A percentile compares a stretch with the other conserved stretches of the same genome.
These are phyloP conservation scores for Linum usitatissimum DNA, from an alignment of 345 rosid species.

Conservation along the genomic window DNA sequence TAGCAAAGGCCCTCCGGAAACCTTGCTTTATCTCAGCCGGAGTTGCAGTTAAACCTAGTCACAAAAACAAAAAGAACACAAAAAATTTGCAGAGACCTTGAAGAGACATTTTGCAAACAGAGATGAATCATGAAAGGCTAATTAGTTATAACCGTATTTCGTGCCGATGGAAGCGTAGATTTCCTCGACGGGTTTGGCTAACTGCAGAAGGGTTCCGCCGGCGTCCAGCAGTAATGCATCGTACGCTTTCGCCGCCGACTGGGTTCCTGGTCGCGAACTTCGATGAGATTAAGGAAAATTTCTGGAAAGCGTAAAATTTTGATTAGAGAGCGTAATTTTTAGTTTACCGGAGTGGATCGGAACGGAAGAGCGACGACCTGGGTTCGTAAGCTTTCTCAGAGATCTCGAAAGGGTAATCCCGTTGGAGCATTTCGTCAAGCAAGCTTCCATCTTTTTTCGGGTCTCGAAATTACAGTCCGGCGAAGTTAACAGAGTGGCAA, in stretches of 20 bases:
- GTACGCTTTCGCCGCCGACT: constrained; percentile 38
- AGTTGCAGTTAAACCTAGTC: constrained; percentile 45
- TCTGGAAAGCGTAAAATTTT: constrained; percentile 10
- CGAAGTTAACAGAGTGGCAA: too few relatives aligned
- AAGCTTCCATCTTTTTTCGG: constrained; percentile 43
- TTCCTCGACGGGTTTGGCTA: constrained; percentile 64
- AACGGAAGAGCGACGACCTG: constrained; percentile 26
- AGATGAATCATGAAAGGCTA: not conserved
- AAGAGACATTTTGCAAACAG: not conserved
- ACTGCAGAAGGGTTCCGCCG: constrained; percentile 82
- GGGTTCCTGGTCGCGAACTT: constrained; percentile 8
- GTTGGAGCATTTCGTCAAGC: constrained; percentile 34
- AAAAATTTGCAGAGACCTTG: too few relatives aligned
- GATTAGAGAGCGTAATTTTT: not conserved
- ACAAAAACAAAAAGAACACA: not conserved
- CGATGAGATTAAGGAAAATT: not conserved
- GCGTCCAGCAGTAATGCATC: constrained; percentile 44
- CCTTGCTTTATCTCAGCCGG: constrained; percentile 71
- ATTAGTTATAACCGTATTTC: constrained; percentile 51
- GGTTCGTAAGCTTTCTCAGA: constrained; percentile 22
- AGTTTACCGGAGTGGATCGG: constrained; percentile 30
- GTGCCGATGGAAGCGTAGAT: constrained; percentile 65
- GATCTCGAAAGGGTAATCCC: constrained; percentile 34
- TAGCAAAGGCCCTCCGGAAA: constrained; percentile 69
- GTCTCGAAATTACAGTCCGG: not conserved